Conservation (phyloP, 2,329 filamentous ascomycete species). For the Aspergillus sp. region DNA sequence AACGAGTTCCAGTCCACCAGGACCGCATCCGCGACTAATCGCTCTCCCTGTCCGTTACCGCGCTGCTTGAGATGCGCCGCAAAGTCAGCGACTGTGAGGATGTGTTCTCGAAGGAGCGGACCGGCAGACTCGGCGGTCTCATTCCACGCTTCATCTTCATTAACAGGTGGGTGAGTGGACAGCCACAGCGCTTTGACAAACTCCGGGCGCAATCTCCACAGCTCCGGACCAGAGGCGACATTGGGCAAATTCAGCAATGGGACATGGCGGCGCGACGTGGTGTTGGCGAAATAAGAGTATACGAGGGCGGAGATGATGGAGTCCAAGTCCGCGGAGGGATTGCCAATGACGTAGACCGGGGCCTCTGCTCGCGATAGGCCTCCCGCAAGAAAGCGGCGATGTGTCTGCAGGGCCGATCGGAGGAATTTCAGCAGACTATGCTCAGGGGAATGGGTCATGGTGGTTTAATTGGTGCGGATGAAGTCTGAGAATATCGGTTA, state of each 20-base stretch:
- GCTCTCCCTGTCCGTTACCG: neutral
- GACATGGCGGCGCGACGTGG: slow-evolving; percentile 48
- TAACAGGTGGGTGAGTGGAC: slow-evolving; percentile 33
- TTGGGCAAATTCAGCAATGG: slow-evolving; percentile 59
- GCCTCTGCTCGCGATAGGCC: slow-evolving; percentile 18
- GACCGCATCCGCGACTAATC: slow-evolving; percentile 24
- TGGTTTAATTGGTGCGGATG: neutral
- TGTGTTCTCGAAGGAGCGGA: slow-evolving; percentile 29
- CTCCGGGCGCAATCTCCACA: slow-evolving; percentile 57
- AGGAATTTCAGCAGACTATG: slow-evolving; percentile 37
- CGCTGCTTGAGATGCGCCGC: slow-evolving; percentile 20
- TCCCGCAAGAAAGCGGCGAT: slow-evolving; percentile 27
- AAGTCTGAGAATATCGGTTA: neutral
- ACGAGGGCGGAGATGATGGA: slow-evolving; percentile 61
- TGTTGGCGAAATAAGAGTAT: slow-evolving; percentile 58
- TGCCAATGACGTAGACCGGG: slow-evolving; percentile 43
- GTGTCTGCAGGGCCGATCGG: slow-evolving; percentile 29
- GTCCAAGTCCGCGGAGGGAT: slow-evolving; percentile 57
- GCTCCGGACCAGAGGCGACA: slow-evolving; percentile 43
- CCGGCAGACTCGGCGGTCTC: slow-evolving; percentile 24
- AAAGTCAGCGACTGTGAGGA: slow-evolving; percentile 44
- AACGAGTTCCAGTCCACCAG: slow-evolving; percentile 49
- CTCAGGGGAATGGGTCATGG: slow-evolving; percentile 9
- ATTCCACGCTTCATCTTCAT: slow-evolving; percentile 21
- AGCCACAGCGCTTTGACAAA: slow-evolving; percentile 57